Evolutionary conservation across 164 flowering plant genomes (phyloP).

Genomic region (Berberis thunbergii): DNA sequence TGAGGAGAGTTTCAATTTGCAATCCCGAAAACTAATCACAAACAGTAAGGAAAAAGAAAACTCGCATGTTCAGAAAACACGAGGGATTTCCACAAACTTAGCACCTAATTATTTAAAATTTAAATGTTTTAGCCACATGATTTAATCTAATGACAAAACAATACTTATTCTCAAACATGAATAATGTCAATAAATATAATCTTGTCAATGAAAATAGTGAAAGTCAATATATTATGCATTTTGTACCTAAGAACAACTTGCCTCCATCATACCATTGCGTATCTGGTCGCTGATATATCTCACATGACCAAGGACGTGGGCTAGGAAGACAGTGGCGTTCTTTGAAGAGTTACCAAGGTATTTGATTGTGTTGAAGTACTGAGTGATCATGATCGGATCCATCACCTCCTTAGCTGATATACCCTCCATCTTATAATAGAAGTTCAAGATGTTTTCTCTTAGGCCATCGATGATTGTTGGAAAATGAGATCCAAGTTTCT

Average conservation of each 20-base stretch:
- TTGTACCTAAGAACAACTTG: slow-evolving; percentile 36
- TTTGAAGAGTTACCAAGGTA: slow-evolving; percentile 93
- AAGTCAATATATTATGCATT: slow-evolving; percentile 4
- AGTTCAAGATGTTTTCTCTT: slow-evolving; percentile 90
- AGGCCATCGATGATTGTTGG: slow-evolving; percentile 79
- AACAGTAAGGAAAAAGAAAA: too few relatives aligned
- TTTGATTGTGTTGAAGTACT: slow-evolving; percentile 92
- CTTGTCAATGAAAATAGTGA: too few relatives aligned
- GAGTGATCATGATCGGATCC: slow-evolving; percentile 98
- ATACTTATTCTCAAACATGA: too few relatives aligned
- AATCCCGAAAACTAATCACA: too few relatives aligned
- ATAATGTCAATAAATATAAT: too few relatives aligned
- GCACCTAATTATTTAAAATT: too few relatives aligned
- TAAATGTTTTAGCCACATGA: too few relatives aligned
- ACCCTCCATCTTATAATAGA: slow-evolving; percentile 84
- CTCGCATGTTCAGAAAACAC: too few relatives aligned
- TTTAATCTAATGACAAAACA: too few relatives aligned
- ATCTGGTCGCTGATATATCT: slow-evolving; percentile 85
- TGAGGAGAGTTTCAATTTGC: too few relatives aligned
- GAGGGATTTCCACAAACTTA: too few relatives aligned
- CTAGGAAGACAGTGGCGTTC: slow-evolving; percentile 94
- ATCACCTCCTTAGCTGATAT: slow-evolving; percentile 93
- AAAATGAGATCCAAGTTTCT: too few relatives aligned
- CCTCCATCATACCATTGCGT: slow-evolving; percentile 92
- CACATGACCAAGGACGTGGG: slow-evolving; percentile 97